Conservation (phyloP, 2,329 filamentous ascomycete species). For the Aspergillus piperis region DNA sequence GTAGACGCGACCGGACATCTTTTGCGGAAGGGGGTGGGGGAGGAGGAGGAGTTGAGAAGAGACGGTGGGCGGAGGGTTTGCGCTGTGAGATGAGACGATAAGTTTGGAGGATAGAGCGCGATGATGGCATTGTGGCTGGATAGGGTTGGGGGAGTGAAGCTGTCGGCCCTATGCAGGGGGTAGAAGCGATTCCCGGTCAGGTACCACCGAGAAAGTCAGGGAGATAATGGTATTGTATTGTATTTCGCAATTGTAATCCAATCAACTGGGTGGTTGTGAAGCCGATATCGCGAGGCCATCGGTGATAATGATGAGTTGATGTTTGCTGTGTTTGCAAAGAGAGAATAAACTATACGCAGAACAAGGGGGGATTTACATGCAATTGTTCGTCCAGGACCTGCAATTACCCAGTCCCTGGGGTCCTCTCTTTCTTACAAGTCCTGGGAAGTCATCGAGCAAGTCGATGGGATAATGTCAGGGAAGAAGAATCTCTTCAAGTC, state of each 20-base stretch:
- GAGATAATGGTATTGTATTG: background rate
- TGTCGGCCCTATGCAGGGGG: too few relatives aligned
- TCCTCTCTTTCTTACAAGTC: background rate
- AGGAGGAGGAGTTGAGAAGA: slow-evolving; percentile 13
- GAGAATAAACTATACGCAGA: background rate
- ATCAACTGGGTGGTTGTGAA: background rate
- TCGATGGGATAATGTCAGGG: background rate
- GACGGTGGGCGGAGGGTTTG: slow-evolving; percentile 23
- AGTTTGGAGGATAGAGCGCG: background rate
- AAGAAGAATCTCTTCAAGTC: background rate
- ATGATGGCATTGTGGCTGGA: background rate
- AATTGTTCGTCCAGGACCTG: background rate
- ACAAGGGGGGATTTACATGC: background rate
- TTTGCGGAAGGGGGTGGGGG: slow-evolving; percentile 17
- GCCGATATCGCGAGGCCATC: background rate
- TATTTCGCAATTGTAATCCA: background rate
- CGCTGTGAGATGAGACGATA: slow-evolving; percentile 16
- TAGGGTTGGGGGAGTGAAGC: too few relatives aligned
- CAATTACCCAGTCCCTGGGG: background rate
- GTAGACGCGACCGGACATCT: slow-evolving; percentile 35
- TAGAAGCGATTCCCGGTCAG: too few relatives aligned
- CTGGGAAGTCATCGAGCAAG: background rate
- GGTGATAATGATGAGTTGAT: background rate
- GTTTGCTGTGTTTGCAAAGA: slow-evolving; percentile 21
- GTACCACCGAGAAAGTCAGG: background rate